Evolutionary conservation across 805 yeast species (phyloP), one percentile per base, ranked within the genome.

Genomic region (Jamesozyma jinghongensis): DNA sequence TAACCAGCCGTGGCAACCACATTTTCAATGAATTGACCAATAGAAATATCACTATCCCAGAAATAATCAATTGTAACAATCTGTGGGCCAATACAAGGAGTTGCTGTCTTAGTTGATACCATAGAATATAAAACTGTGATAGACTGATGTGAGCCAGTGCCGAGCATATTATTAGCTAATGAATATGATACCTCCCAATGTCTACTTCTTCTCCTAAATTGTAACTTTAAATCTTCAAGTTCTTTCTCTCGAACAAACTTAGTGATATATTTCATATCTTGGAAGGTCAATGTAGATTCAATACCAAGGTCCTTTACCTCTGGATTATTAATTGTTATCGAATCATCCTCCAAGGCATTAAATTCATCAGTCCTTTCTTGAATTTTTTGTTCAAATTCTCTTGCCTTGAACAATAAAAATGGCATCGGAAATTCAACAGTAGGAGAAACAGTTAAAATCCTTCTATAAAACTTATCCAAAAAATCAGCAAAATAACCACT

Each of bases 51-150:
- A 43, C 81, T 84, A 37, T 86, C 95, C 67, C 95, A 78, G 57
- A 90, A 92, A 54, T 73, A 94, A 46, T 88, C 96, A 37, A 88
- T 80, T 1, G 79, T 76, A 27, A 85, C 77, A n/a, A 78, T 68
- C 41, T 77, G 85, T 0, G 99, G 98, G 0, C 97, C 97, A 32
- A 79, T 68, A 54, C 98, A 92, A 0, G 97, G 97, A 0, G 94
- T 86, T 0, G 94, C 83, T 32, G 85, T 82, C 51, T 80, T 81
- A 7, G 79, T 75, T 3, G 90, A 83, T 0, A 87, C 90, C 65
- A 85, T 75, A 1, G 95, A 83, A 53, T 82, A 85, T 19, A 90
- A 65, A 12, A 86, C 75, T 5, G 83, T 75, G 25, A 94, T 76
- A 50, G 75, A 81, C 53, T 86, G 95, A 56, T 90, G 96, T 32